Evolutionary conservation across 495 filamentous ascomycete genomes (phyloP), one percentile per base, ranked within the genome.

Genomic region (Aspergillus olivimuriae): DNA sequence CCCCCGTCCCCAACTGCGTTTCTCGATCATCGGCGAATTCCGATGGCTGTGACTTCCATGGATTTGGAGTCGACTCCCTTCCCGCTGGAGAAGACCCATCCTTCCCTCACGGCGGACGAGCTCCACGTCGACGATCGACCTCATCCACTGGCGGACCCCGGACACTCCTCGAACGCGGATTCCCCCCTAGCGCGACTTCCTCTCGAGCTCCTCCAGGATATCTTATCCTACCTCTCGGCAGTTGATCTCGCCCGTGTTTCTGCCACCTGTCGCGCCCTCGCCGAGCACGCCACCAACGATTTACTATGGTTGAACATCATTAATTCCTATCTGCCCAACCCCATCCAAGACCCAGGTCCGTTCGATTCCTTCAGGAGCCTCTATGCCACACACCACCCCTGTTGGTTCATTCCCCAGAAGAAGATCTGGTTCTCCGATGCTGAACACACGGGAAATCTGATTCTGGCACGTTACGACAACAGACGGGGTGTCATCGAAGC

Each of bases 401-500:
- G 82, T 52, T 94, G 92, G 85, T 96, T 94, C 53, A 72, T 97
- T 1, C 70, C 85, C 0, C 75, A 74, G 43, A 65, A 86, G 47
- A 88, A 86, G 63, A 62, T 97, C 31, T 97, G 91, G 91, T 89
- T 94, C 53, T 75, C 78, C 23, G 89, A 95, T 62, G 72, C 59
- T 19, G 72, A 77, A n/a, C 62, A 72, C 28, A 72, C 61, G n/a
- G 89, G 89, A 0, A 82, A 80, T 39, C 55, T 95, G 24, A 72
- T 94, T 16, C 57, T 94, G 15, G 70, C 77, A 20, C 80, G 83
- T 0, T 96, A 89, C 53, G 79, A 94, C 57, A 68, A 79, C 15
- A 69, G 76, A 14, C 66, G 76, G 11, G 85, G 82, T 9, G 80
- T 81, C 45, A 94, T 97, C 43, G 86, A 90, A 56, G 86, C 77